These are phyloP conservation scores for Pleurozium schreberi DNA, from an alignment of 225 moss, liverwort and hornwort species.

Conservation along the genomic window DNA sequence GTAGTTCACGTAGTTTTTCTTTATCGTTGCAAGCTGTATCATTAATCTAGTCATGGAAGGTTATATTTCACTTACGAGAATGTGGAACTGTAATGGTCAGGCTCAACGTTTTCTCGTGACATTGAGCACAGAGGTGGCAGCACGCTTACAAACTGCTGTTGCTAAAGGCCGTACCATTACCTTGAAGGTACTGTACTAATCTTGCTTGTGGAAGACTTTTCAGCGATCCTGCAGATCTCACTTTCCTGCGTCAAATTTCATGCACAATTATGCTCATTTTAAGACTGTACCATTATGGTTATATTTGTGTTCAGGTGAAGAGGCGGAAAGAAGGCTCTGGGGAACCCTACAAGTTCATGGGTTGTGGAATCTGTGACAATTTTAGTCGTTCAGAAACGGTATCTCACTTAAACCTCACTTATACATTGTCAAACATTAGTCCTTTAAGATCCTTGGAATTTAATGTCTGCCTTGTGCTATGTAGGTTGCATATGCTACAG, in stretches of 20 bases:
- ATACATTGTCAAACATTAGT: neutral
- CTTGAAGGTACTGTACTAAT: conserved; percentile 50
- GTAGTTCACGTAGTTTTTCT: neutral
- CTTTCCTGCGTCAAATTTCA: neutral
- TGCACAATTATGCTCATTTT: neutral
- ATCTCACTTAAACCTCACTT: neutral
- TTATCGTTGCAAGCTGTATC: neutral
- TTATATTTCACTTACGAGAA: neutral
- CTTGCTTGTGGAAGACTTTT: neutral
- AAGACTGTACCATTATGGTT: neutral
- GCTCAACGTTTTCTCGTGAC: conserved; percentile 78
- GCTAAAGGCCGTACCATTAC: conserved; percentile 78
- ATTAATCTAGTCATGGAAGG: neutral
- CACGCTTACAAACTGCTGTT: conserved; percentile 62
- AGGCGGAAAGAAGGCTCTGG: conserved; percentile 76
- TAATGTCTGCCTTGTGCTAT: neutral
- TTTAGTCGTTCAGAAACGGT: conserved; percentile 95
- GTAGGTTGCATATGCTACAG: conserved; percentile 89
- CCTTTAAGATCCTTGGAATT: neutral
- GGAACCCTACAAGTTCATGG: conserved; percentile 91
- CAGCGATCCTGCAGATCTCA: neutral
- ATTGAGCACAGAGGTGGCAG: conserved; percentile 75
- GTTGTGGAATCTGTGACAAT: conserved; percentile 92
- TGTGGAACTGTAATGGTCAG: conserved; percentile 25
- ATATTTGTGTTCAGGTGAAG: conserved; percentile 56